Conservation (phyloP, 768 basidiomycete species). For the Kockovaella imperatae region DNA sequence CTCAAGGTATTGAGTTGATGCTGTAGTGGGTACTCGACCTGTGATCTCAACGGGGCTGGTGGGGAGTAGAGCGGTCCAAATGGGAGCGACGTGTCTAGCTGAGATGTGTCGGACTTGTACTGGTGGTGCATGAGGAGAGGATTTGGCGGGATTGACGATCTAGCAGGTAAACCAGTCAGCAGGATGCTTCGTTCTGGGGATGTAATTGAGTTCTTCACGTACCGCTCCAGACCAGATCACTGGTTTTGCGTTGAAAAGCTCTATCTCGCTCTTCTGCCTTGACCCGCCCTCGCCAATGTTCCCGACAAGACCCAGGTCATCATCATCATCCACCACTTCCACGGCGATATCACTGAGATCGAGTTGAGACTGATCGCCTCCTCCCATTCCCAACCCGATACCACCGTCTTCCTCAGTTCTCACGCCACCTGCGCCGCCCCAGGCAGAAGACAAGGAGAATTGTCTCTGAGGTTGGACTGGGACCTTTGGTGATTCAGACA, state of each 20-base stretch:
- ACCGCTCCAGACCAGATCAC: conserved; percentile 36
- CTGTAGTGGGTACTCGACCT: conserved; percentile 31
- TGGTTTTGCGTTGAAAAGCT: conserved; percentile 15
- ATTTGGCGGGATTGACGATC: conserved; percentile 32
- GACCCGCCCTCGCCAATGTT: conserved; percentile 7
- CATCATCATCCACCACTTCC: conserved; percentile 5
- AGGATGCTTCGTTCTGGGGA: not conserved
- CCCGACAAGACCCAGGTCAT: not conserved
- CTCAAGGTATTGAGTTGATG: conserved; percentile 24
- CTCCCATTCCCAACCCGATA: conserved; percentile 1
- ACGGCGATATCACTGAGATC: conserved; percentile 32
- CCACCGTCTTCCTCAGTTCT: not conserved
- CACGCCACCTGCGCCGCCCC: conserved; percentile 9
- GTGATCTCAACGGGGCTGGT: conserved; percentile 22
- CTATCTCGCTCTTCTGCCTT: conserved; percentile 9
- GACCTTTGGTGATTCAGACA: not conserved
- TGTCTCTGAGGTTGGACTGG: not conserved
- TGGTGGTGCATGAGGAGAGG: conserved; percentile 10
- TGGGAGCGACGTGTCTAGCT: conserved; percentile 4
- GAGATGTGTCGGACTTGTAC: conserved; percentile 13
- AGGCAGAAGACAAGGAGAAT: conserved; percentile 22
- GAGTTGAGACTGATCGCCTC: conserved; percentile 17
- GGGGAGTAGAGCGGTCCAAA: conserved; percentile 29
- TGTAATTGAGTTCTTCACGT: conserved; percentile 5
- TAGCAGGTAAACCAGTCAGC: conserved; percentile 8